These are phyloP conservation scores for Fusarium robinianum DNA, from an alignment of 2,329 filamentous ascomycete genomes.

Conservation along the genomic window DNA sequence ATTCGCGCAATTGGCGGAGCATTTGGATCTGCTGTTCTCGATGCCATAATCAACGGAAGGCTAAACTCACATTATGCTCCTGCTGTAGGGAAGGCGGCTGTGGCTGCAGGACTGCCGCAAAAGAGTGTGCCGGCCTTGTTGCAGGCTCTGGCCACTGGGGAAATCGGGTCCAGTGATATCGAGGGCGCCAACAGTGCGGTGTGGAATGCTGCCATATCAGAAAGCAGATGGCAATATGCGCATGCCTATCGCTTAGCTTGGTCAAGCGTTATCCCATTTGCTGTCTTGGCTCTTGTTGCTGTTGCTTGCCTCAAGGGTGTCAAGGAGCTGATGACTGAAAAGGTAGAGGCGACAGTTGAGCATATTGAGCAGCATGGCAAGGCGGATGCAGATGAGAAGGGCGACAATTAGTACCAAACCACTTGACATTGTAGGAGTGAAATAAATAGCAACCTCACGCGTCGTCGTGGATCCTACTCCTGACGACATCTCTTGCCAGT, in stretches of 20 bases:
- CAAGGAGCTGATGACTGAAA: constrained; percentile 10
- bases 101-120: constrained; percentile 6
- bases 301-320: constrained; percentile 5
- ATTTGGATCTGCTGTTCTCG: constrained; percentile 9
- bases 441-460: too few species aligned
- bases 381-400: constrained; percentile 2
- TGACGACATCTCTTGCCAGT: too few species aligned
- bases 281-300: constrained; percentile 7
- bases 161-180: constrained; percentile 5
- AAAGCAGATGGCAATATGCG: constrained; percentile 11
- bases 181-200: constrained; percentile 4
- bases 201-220: constrained; percentile 7
- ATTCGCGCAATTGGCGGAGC: constrained; percentile 9
- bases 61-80: constrained; percentile 6
- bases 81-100: constrained; percentile 2
- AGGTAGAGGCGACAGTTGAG: constrained; percentile 9
- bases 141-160: constrained; percentile 3
- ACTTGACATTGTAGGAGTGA: not conserved
- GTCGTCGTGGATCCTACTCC: too few species aligned
- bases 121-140: constrained; percentile 10
- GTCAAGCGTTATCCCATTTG: constrained; percentile 9
- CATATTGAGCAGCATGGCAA: not conserved
- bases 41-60: constrained; percentile 8
- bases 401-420: not conserved
- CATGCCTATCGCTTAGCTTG: constrained; percentile 9